These are phyloP conservation scores for Hygrophila difformis DNA, from an alignment of 257 asterid genomes.

Conservation along the genomic window DNA sequence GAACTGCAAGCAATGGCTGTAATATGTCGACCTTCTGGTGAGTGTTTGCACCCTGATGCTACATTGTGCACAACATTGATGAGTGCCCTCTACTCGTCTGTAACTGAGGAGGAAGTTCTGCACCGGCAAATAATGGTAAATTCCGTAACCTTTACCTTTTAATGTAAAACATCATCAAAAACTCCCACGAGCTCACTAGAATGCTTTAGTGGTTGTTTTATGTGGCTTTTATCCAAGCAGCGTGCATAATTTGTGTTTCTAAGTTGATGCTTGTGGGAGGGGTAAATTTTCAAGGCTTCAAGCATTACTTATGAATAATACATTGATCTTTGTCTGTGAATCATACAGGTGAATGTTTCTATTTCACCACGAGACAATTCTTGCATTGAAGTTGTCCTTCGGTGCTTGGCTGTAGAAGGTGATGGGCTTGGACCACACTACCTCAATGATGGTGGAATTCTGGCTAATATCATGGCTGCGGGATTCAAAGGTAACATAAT, in stretches of 20 bases:
- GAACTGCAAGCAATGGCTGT: conserved; percentile 87
- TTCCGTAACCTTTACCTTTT: conserved; percentile 9
- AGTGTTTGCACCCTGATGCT: conserved; percentile 79
- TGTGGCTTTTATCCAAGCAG: too few relatives aligned
- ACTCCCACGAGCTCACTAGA: not conserved
- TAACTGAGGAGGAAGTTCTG: conserved; percentile 68
- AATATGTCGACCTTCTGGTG: conserved; percentile 79
- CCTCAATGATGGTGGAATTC: conserved; percentile 83
- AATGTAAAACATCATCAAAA: conserved; percentile 2
- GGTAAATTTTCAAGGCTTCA: too few relatives aligned
- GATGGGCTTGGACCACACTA: conserved; percentile 87
- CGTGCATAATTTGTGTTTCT: too few relatives aligned
- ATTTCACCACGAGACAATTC: conserved; percentile 46
- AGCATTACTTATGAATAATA: not conserved
- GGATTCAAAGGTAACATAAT: conserved; percentile 73
- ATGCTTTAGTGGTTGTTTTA: too few relatives aligned
- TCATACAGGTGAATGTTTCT: conserved; percentile 59
- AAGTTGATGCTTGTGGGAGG: too few relatives aligned
- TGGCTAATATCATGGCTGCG: conserved; percentile 70
- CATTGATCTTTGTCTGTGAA: conserved; percentile 11
- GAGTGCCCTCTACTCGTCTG: conserved; percentile 82
- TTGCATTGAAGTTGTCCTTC: conserved; percentile 75
- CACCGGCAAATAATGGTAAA: conserved; percentile 77
- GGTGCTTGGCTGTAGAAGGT: conserved; percentile 78
- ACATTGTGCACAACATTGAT: conserved; percentile 73